Evolutionary conservation across 2,329 filamentous ascomycete species (phyloP).

Genomic region (Alternaria arbusti): DNA sequence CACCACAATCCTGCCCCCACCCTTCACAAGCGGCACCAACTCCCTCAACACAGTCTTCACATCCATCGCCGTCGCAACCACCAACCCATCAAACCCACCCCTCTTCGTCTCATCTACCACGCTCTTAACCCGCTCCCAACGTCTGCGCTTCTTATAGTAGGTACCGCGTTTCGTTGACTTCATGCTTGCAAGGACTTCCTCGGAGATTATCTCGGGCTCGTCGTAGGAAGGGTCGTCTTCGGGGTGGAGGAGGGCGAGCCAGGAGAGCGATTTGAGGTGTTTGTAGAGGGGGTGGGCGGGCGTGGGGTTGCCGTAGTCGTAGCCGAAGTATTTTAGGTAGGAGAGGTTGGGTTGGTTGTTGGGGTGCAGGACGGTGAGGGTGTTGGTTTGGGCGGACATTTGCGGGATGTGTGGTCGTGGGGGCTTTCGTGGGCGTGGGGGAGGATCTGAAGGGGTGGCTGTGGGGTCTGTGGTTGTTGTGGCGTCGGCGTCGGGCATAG

Average conservation of each 20-base stretch:
- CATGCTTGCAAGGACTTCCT: slow-evolving; percentile 69
- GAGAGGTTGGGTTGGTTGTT: slow-evolving; percentile 88
- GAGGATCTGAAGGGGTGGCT: slow-evolving; percentile 26
- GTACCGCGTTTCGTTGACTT: slow-evolving; percentile 83
- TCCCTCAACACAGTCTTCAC: slow-evolving; percentile 76
- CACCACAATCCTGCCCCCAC: slow-evolving; percentile 83
- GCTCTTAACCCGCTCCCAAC: slow-evolving; percentile 75
- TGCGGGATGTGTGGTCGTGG: slow-evolving; percentile 53
- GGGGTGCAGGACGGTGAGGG: slow-evolving; percentile 78
- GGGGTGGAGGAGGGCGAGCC: slow-evolving; percentile 88
- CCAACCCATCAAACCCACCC: slow-evolving; percentile 82
- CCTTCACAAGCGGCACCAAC: slow-evolving; percentile 78
- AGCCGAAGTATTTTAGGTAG: slow-evolving; percentile 88
- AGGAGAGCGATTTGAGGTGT: slow-evolving; percentile 83
- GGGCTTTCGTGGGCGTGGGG: slow-evolving; percentile 31
- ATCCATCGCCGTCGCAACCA: slow-evolving; percentile 84
- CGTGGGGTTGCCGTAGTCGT: slow-evolving; percentile 69
- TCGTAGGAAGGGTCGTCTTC: slow-evolving; percentile 76
- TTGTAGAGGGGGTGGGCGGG: slow-evolving; percentile 78
- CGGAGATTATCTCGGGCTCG: slow-evolving; percentile 65
- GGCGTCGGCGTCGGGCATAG: slow-evolving; percentile 11
- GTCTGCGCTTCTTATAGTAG: slow-evolving; percentile 86
- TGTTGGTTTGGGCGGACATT: slow-evolving; percentile 74
- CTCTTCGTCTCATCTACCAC: slow-evolving; percentile 76
- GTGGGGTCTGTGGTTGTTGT: slow-evolving; percentile 16